Evolutionary conservation across 805 yeast genomes (phyloP), one percentile per base, ranked within the genome.

Genomic region (Wickerhamiella siamensis): DNA sequence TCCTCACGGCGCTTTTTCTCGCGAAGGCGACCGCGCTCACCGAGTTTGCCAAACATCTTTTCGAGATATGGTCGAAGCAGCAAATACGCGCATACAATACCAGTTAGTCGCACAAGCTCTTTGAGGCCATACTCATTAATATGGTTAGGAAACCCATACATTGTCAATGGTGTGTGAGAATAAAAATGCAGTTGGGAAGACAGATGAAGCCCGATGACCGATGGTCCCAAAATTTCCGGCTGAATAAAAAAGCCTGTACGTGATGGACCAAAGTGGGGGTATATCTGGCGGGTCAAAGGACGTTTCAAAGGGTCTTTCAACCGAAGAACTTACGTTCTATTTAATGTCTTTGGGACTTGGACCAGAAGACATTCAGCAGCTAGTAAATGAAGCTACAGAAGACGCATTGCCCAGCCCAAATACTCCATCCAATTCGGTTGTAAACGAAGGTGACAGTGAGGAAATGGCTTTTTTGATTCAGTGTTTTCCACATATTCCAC

Each of bases 71-170:
- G 63, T 8, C 63, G 53, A 15, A 58, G 35, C 10, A 57, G 38
- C 27, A 59, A 29, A 42, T 59, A 59, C 21, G 45, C 50, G 31
- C 56, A 46, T 24, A 59, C 39, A 31, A 59, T 49, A 12, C 55
- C 38, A 26, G 54, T 48, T 24, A 59, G 43, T 4, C 63, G 57
- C 16, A 59, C 47, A 38, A 53, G 59, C 38, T 59, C 55, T 38
- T 48, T 51, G 22, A 51, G 40, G n/a, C 43, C 44, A 46, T 54
- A 58, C 32, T 57, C 53, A 32, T 49, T 31, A 33, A 56, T 26
- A 8, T 41, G 36, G 26, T 52, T 52, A 1, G 63, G 63, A 40
- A 58, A 58, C 17, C 63, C 63, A 42, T 55, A 54, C 55, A 57
- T 51, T 12, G 38, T 8, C n/a, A n/a, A n/a, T n/a, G n/a, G n/a